Conservation (phyloP, 2,329 filamentous ascomycete genomes). For the Epichloe baconii region DNA sequence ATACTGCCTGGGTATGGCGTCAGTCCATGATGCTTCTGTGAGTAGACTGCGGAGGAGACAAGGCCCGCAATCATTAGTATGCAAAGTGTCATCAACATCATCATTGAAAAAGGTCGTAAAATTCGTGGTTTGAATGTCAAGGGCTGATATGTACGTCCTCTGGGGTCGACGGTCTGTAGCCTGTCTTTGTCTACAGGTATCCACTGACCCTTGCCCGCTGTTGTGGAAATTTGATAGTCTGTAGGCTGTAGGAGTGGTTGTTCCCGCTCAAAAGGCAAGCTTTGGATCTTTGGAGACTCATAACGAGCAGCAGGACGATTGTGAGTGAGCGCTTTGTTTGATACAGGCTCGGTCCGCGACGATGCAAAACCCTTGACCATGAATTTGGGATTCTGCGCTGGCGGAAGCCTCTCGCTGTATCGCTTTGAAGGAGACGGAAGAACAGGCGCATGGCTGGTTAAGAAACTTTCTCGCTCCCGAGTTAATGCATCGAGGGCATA, state of each 20-base stretch:
- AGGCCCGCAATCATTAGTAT: conserved; percentile 59
- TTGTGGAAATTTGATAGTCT: conserved; percentile 1
- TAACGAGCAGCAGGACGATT: not conserved
- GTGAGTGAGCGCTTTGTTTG: not conserved
- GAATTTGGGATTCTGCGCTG: not conserved
- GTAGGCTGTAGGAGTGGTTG: conserved; percentile 3
- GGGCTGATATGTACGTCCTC: conserved; percentile 27
- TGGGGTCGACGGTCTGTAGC: conserved; percentile 24
- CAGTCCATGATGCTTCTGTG: conserved; percentile 48
- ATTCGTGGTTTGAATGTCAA: conserved; percentile 61
- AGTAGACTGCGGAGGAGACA: conserved; percentile 60
- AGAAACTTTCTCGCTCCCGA: conserved; percentile 50
- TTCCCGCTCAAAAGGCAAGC: not conserved
- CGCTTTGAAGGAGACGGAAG: conserved; percentile 26
- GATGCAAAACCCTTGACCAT: conserved; percentile 1
- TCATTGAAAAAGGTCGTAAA: conserved; percentile 53
- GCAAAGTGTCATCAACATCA: conserved; percentile 46
- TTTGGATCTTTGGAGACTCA: not conserved
- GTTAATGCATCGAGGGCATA: conserved; percentile 85
- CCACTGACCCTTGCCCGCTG: conserved; percentile 13
- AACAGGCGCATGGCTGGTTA: conserved; percentile 32
- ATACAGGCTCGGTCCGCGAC: not conserved
- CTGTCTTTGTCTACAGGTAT: conserved; percentile 22
- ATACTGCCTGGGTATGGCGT: conserved; percentile 52
- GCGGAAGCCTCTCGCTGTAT: conserved; percentile 18